These are phyloP conservation scores for Colletotrichum lupini DNA, from an alignment of 2,329 filamentous ascomycete genomes.

Conservation along the genomic window DNA sequence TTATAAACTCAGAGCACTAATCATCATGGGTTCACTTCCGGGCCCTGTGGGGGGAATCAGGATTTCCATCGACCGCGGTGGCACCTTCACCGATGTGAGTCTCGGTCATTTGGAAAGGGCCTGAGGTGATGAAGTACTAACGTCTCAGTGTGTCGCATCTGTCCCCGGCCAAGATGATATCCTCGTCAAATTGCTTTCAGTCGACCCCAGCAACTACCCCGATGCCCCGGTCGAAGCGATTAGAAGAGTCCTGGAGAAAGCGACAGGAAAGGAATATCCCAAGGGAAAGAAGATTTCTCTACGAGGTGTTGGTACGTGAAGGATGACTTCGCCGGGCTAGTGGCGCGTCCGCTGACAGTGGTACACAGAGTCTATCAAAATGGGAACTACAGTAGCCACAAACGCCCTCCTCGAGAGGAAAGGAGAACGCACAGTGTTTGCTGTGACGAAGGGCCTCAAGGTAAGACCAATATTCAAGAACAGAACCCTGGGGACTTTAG, in stretches of 20 bases:
- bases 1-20: background rate
- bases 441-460: constrained; percentile 71
- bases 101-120: constrained; percentile 70
- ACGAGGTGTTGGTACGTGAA: constrained; percentile 40
- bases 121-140: constrained; percentile 40
- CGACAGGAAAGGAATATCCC: constrained; percentile 45
- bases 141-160: constrained; percentile 20
- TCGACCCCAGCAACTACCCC: constrained; percentile 77
- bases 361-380: constrained; percentile 72
- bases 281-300: constrained; percentile 39
- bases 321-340: background rate
- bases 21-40: constrained; percentile 23
- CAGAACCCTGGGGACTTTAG: no score
- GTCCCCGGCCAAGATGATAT: constrained; percentile 63
- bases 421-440: constrained; percentile 72
- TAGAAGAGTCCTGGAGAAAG: constrained; percentile 55
- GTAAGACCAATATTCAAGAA: background rate
- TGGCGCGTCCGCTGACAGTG: background rate
- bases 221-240: constrained; percentile 82
- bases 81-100: constrained; percentile 74
- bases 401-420: constrained; percentile 82
- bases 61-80: constrained; percentile 45
- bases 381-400: constrained; percentile 83
- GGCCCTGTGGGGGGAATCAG: constrained; percentile 32
- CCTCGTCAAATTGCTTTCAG: constrained; percentile 78